Evolutionary conservation across 208 protist species (phyloP).

Genomic region (Leishmania aethiopica): DNA sequence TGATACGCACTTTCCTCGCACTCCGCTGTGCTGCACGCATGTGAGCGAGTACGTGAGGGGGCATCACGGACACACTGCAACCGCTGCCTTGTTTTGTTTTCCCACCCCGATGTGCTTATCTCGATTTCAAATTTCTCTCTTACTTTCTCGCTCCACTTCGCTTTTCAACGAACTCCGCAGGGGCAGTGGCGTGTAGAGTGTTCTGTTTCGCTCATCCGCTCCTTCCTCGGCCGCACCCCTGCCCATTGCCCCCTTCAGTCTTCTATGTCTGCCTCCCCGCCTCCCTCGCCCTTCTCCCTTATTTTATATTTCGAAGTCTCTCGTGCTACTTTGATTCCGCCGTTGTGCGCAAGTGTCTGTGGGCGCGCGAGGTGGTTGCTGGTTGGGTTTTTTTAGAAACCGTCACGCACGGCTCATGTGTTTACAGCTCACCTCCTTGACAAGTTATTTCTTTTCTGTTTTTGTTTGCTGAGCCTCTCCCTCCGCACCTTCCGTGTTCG

Average conservation of each 20-base stretch:
- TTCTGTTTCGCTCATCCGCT: background rate
- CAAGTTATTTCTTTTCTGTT: no score
- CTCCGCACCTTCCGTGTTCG: no score
- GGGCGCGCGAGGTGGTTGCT: background rate
- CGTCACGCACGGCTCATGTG: background rate
- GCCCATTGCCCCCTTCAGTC: background rate
- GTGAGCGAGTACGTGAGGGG: background rate
- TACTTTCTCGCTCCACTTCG: background rate
- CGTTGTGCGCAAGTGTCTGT: no score
- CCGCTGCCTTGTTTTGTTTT: background rate
- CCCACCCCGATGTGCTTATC: background rate
- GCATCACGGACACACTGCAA: background rate
- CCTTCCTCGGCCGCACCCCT: no score
- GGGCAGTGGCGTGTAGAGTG: background rate
- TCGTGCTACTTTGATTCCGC: background rate
- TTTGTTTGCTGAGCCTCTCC: background rate
- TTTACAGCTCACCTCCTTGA: background rate
- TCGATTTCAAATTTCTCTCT: background rate
- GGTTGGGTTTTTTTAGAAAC: background rate
- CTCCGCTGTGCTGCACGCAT: background rate
- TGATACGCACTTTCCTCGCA: background rate
- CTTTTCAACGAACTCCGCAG: background rate
- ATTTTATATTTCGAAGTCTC: background rate
- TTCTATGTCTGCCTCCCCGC: background rate
- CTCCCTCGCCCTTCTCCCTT: background rate